Conservation (phyloP, 768 basidiomycete species). For the Boletus subcaerulescens region DNA sequence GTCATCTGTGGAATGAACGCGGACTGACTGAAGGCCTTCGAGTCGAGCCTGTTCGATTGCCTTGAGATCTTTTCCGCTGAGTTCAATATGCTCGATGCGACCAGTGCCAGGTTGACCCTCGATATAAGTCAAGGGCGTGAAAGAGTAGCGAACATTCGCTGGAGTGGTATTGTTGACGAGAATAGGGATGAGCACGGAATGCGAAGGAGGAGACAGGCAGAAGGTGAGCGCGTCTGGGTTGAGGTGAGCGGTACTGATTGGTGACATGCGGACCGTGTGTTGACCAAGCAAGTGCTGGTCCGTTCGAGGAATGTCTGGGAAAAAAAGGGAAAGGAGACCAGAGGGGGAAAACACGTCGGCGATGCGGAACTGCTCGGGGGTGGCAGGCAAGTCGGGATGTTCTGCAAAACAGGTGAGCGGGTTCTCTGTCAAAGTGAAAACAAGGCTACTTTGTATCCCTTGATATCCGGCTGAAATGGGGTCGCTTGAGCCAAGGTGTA, state of each 20-base stretch:
- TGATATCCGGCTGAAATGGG: slow-evolving; percentile 14
- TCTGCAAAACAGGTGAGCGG: slow-evolving; percentile 22
- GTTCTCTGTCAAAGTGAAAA: not conserved
- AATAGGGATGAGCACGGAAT: slow-evolving; percentile 70
- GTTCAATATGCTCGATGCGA: slow-evolving; percentile 52
- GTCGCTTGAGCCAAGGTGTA: slow-evolving; percentile 43
- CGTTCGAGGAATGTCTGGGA: slow-evolving; percentile 29
- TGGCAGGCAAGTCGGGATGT: slow-evolving; percentile 38
- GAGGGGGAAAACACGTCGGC: slow-evolving; percentile 50
- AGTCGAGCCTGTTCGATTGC: slow-evolving; percentile 59
- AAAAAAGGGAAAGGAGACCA: slow-evolving; percentile 44
- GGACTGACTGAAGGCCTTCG: slow-evolving; percentile 47
- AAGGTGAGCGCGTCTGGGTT: slow-evolving; percentile 75
- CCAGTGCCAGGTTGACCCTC: slow-evolving; percentile 38
- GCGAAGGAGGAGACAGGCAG: slow-evolving; percentile 59
- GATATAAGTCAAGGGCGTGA: slow-evolving; percentile 59
- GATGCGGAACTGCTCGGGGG: slow-evolving; percentile 46
- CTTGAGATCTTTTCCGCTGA: slow-evolving; percentile 63
- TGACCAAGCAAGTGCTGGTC: slow-evolving; percentile 75
- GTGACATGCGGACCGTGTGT: slow-evolving; percentile 90
- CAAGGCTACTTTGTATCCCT: slow-evolving; percentile 33
- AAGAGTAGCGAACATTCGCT: slow-evolving; percentile 64
- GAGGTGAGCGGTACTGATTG: slow-evolving; percentile 88
- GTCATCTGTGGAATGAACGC: slow-evolving; percentile 49
- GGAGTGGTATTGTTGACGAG: slow-evolving; percentile 90